These are phyloP conservation scores for Lactarius akahatsu DNA, from an alignment of 768 basidiomycete species.

Conservation along the genomic window DNA sequence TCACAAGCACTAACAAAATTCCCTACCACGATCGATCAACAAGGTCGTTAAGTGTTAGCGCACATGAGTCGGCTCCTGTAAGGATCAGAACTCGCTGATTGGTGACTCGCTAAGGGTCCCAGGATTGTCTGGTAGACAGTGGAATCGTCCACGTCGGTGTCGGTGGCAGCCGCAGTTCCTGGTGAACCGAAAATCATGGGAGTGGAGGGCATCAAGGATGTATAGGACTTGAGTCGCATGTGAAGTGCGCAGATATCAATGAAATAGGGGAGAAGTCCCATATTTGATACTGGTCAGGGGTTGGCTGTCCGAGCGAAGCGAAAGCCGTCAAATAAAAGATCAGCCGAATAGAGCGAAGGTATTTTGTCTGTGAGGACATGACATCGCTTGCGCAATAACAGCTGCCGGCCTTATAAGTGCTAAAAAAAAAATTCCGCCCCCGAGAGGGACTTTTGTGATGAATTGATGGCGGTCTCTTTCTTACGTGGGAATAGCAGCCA, in stretches of 20 bases:
- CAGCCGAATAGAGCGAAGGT: neutral
- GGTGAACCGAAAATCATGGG: slow-evolving; percentile 60
- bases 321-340: slow-evolving; percentile 37
- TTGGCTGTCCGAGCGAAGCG: slow-evolving; percentile 34
- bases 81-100: neutral
- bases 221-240: too few species aligned
- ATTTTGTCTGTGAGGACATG: neutral
- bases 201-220: slow-evolving; percentile 41
- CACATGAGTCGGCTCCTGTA: slow-evolving; percentile 66
- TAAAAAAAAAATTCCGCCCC: neutral
- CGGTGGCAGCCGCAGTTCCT: slow-evolving; percentile 54
- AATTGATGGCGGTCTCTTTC: neutral
- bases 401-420: neutral
- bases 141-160: slow-evolving; percentile 60
- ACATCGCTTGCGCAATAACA: neutral
- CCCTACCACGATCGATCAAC: slow-evolving; percentile 50
- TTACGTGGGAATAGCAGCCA: neutral
- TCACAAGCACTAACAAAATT: neutral
- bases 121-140: slow-evolving; percentile 58
- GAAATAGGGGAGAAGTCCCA: too few species aligned
- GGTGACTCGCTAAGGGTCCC: slow-evolving; percentile 53
- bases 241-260: too few species aligned
- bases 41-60: slow-evolving; percentile 51
- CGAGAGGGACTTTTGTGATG: neutral
- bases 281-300: too few species aligned